Evolutionary conservation across 768 basidiomycete genomes (phyloP).

Genomic region (Xerocomellus chrysenteron): DNA sequence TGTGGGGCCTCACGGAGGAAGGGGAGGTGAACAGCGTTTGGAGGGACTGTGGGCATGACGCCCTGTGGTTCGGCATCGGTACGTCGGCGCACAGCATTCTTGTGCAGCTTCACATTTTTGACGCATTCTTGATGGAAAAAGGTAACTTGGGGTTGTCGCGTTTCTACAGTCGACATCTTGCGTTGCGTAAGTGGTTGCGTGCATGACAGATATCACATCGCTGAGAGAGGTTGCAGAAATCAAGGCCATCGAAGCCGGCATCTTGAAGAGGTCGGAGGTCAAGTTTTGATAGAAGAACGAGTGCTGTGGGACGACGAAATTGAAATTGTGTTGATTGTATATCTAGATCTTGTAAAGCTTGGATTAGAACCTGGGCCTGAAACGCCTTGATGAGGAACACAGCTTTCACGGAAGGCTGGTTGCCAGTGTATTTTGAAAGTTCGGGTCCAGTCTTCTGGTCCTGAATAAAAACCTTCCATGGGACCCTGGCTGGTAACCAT

Average conservation of each 20-base stretch:
- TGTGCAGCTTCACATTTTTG: background rate
- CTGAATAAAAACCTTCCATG: background rate
- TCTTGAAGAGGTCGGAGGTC: conserved; percentile 22
- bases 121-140: background rate
- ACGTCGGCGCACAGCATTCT: conserved; percentile 1
- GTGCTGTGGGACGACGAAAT: background rate
- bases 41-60: conserved; percentile 36
- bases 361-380: background rate
- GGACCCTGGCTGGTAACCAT: background rate
- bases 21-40: conserved; percentile 51
- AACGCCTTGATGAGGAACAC: background rate
- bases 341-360: background rate
- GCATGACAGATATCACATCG: background rate
- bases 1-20: conserved; percentile 66
- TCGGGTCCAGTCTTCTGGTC: background rate
- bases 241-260: conserved; percentile 30
- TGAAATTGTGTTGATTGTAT: background rate
- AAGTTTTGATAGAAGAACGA: conserved; percentile 12
- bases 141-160: conserved; percentile 26
- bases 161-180: conserved; percentile 32
- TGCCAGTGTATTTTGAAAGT: background rate
- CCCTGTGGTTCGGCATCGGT: conserved; percentile 34
- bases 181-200: conserved; percentile 26
- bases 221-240: conserved; percentile 22
- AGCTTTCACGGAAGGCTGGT: background rate